Conservation (phyloP, 2,329 filamentous ascomycete genomes). For the Samsoniella hepiali region DNA sequence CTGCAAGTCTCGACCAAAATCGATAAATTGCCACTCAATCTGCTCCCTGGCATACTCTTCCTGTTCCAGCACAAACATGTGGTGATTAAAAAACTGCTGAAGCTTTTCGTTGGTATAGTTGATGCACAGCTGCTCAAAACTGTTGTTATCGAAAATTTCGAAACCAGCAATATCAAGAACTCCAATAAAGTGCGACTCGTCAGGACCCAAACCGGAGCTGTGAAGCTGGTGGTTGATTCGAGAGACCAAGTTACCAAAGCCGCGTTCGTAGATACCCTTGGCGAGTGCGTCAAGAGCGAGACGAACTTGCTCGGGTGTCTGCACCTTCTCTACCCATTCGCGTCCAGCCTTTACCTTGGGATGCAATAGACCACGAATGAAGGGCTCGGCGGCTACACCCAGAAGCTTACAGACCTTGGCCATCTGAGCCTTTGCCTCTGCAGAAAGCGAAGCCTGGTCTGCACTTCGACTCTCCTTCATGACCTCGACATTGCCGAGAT, state of each 20-base stretch:
- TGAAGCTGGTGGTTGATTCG: slow-evolving; percentile 92
- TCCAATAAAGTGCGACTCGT: slow-evolving; percentile 94
- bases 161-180: slow-evolving; percentile 99
- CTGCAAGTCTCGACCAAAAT: slow-evolving; percentile 94
- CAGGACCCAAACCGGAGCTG: slow-evolving; percentile 73
- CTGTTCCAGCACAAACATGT: slow-evolving; percentile 99
- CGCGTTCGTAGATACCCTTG: slow-evolving; percentile 96
- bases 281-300: slow-evolving; percentile 85
- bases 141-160: slow-evolving; percentile 97
- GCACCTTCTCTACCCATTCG: slow-evolving; percentile 98
- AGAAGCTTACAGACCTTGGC: slow-evolving; percentile 78
- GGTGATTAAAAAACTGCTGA: slow-evolving; percentile 99
- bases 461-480: slow-evolving; percentile 86
- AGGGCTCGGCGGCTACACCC: slow-evolving; percentile 79
- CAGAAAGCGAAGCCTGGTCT: slow-evolving; percentile 81
- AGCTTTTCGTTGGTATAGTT: slow-evolving; percentile 99
- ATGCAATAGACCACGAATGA: slow-evolving; percentile 84
- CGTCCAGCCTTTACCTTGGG: slow-evolving; percentile 92
- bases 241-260: slow-evolving; percentile 87
- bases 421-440: slow-evolving; percentile 71
- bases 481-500: slow-evolving; percentile 88
- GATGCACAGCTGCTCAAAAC: slow-evolving; percentile 98
- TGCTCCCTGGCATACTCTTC: slow-evolving; percentile 97
- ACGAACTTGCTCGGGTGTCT: slow-evolving; percentile 93
- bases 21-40: slow-evolving; percentile 99